Base-by-base conservation (phyloP, 2,329 filamentous ascomycete genomes). In the Arthrinium phaeospermum region DNA sequence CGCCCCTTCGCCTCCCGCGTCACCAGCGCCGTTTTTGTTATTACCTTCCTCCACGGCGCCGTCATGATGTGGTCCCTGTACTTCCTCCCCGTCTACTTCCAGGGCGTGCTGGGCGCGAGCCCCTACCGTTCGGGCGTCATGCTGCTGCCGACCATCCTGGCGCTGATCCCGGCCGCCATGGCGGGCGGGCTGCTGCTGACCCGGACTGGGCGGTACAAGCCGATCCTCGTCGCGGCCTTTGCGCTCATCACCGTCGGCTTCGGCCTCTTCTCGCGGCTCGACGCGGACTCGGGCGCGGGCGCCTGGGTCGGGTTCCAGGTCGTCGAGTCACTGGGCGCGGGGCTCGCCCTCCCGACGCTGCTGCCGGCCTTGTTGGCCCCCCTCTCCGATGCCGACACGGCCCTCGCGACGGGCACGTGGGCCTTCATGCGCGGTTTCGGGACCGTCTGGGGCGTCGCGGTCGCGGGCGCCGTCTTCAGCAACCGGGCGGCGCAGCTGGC, bases 31-130 rank as follows among this genome's bases (percentile, higher is more conserved):
- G 79, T 74, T 1, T 82, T 80, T 46, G 47, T 77, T 2, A 70
- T 81, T 2, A 82, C 79, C 3, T 83, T 85, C 67, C 49, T 85
- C 1, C 79, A 83, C 24, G 77, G 78, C 5, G 71, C 85, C 3
- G 73, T 83, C 3, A 70, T 78, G 4, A 78, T 79, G 49, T 84
- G 82, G 80, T 72, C 77, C 10, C 74, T 81, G 41, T 83, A 81
- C 77, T 86, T 85, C 74, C 71, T 86, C 1, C 84, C 85, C 0
- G 75, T 87, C 10, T 87, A 85, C 74, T 86, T 87, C 75, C 84
- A 87, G 71, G 81, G 78, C 0, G 82, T 87, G 0, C 77, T 77
- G 2, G 68, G 76, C 1, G 74, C 78, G 4, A 77, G 78, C 0
- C 78, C 85, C 0, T 72, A 74, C 0, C 73, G 78, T 0, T 76